A percentile compares a stretch with the other conserved stretches of the same genome.
Evolutionary conservation across 2,329 filamentous ascomycete species (phyloP).

Genomic region (Monascus ruber): DNA sequence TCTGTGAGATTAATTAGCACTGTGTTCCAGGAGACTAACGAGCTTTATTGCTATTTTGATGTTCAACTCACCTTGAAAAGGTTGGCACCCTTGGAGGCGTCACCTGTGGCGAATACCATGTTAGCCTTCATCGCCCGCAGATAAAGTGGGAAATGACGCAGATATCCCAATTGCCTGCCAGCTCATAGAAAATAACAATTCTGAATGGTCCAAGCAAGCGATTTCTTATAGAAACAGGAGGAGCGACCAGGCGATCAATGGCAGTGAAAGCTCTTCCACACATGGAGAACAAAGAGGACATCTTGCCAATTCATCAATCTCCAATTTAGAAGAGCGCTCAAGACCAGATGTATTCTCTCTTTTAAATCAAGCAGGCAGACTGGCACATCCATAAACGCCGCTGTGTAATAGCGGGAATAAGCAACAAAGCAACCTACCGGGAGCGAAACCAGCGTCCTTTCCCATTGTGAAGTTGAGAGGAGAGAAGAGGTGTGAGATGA

Average conservation of each 20-base stretch:
- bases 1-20: slow-evolving; percentile 35
- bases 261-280: neutral
- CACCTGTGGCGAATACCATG: slow-evolving; percentile 47
- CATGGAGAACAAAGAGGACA: neutral
- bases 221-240: neutral
- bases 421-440: slow-evolving; percentile 29
- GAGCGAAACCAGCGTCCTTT: slow-evolving; percentile 36
- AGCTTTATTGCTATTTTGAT: neutral
- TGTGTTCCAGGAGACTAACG: neutral
- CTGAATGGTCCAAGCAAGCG: neutral
- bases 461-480: slow-evolving; percentile 22
- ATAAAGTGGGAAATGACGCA: too few species aligned
- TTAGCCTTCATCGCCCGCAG: slow-evolving; percentile 16
- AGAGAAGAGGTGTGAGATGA: slow-evolving; percentile 16
- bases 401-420: slow-evolving; percentile 1
- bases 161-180: too few species aligned
- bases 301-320: neutral
- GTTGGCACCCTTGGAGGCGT: slow-evolving; percentile 90
- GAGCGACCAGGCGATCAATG: slow-evolving; percentile 1
- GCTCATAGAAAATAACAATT: neutral
- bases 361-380: too few species aligned
- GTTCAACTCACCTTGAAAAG: slow-evolving; percentile 67
- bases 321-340: neutral
- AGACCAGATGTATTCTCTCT: too few species aligned
- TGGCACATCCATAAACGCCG: too few species aligned